phyloP scores from a whole-genome alignment of 257 asterid species.

The Eucommia ulmoides region DNA sequence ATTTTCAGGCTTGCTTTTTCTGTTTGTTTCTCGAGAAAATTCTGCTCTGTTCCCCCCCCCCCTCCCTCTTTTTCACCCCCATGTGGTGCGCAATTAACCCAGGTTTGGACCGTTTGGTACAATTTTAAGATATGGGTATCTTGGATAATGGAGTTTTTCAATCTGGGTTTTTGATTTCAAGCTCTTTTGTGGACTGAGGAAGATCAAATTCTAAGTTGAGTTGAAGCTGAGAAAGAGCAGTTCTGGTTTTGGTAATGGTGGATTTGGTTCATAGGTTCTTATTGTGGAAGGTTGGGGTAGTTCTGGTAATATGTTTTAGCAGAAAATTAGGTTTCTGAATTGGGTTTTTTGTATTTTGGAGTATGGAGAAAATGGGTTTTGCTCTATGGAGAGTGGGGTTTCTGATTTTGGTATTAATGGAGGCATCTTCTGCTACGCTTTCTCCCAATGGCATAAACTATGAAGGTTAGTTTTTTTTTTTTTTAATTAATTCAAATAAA shows the following conservation, averaged over 20 bases:
- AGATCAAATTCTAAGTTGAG: conserved; percentile 16
- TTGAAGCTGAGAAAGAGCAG: conserved; percentile 11
- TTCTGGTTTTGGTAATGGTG: neutral
- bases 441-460: conserved; percentile 94
- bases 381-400: conserved; percentile 29
- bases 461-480: conserved; percentile 56
- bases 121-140: conserved; percentile 9
- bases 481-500: no score
- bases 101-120: no score
- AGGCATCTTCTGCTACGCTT: conserved; percentile 58
- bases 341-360: no score
- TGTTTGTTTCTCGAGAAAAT: conserved; percentile 33
- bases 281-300: neutral
- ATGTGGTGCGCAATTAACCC: no score
- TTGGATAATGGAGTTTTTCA: conserved; percentile 21
- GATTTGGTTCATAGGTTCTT: neutral
- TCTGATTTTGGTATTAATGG: conserved; percentile 35
- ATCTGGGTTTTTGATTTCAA: conserved; percentile 20
- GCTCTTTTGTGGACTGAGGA: conserved; percentile 6
- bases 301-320: no score
- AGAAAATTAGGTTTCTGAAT: no score
- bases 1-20: conserved; percentile 31
- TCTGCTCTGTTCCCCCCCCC: conserved; percentile 18
- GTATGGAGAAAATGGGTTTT: conserved; percentile 38
- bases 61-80: conserved; percentile 13